Evolutionary conservation across 2,329 filamentous ascomycete species (phyloP).

Genomic region (Aspergillus novofumigatus): DNA sequence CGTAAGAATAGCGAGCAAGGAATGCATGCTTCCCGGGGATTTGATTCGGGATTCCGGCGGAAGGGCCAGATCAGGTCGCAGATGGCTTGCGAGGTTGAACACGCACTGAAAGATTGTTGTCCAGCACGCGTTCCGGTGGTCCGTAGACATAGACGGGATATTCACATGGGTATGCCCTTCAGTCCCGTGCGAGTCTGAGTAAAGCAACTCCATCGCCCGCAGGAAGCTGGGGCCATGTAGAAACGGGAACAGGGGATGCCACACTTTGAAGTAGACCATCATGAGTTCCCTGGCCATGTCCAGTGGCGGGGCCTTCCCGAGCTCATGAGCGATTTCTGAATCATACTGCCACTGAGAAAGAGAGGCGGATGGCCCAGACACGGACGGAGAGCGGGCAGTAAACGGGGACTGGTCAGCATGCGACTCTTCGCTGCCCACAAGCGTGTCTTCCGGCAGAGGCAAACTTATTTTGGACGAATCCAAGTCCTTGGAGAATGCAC

Average conservation of each 20-base stretch:
- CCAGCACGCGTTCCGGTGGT: constrained; percentile 27
- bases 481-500: constrained; percentile 44
- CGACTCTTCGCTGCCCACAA: constrained; percentile 25
- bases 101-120: constrained; percentile 47
- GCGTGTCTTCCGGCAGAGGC: constrained; percentile 27
- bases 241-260: constrained; percentile 53
- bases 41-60: constrained; percentile 35
- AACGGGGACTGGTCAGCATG: constrained; percentile 12
- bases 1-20: constrained; percentile 36
- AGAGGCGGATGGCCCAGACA: constrained; percentile 9
- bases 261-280: constrained; percentile 48
- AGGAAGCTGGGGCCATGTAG: constrained; percentile 49
- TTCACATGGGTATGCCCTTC: background rate
- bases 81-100: constrained; percentile 45
- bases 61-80: constrained; percentile 30
- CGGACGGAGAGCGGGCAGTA: constrained; percentile 5
- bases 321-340: constrained; percentile 16
- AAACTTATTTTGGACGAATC: constrained; percentile 20
- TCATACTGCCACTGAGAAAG: constrained; percentile 26
- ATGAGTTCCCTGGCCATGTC: constrained; percentile 41
- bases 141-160: background rate
- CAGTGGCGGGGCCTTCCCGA: constrained; percentile 26
- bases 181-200: constrained; percentile 18
- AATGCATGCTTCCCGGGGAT: constrained; percentile 35
- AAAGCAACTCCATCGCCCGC: constrained; percentile 43